phyloP scores from a whole-genome alignment of 2,329 filamentous ascomycete genomes.

The Aspergillus costaricaensis region DNA sequence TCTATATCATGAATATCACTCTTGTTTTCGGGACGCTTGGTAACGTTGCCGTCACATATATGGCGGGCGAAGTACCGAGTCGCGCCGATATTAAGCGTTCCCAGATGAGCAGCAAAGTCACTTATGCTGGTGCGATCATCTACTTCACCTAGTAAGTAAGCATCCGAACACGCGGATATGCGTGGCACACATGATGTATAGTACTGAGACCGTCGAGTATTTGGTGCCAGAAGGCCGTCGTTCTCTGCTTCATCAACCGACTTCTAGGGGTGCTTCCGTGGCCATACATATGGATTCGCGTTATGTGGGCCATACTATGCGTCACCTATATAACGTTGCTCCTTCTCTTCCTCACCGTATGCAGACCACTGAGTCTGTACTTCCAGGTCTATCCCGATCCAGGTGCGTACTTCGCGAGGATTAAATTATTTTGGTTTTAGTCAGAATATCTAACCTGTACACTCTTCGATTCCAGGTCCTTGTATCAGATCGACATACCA shows the following conservation, averaged over 20 bases:
- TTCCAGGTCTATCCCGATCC: constrained; percentile 15
- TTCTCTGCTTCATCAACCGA: constrained; percentile 15
- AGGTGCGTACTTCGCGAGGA: constrained; percentile 2
- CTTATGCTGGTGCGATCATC: not conserved
- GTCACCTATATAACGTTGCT: constrained; percentile 2
- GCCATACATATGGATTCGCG: constrained; percentile 15
- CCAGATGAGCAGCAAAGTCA: constrained; percentile 11
- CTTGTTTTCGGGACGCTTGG: constrained; percentile 3
- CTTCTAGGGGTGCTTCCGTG: constrained; percentile 12
- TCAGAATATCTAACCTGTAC: not conserved
- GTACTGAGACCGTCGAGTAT: constrained; percentile 7
- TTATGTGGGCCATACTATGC: constrained; percentile 9
- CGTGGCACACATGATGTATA: accelerated
- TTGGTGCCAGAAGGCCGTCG: constrained; percentile 16
- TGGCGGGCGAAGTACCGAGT: not conserved
- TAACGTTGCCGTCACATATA: not conserved
- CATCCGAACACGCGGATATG: no score
- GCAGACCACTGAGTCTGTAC: constrained; percentile 8
- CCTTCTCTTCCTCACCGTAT: constrained; percentile 8
- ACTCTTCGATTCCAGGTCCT: not conserved
- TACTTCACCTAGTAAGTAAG: constrained; percentile 14
- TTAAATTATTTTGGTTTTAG: no score
- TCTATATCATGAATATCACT: constrained; percentile 3
- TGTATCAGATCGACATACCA: constrained; percentile 10
- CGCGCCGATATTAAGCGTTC: constrained; percentile 2